These are phyloP conservation scores for Candida methanosorbosa DNA, from an alignment of 805 yeast genomes.

Conservation along the genomic window DNA sequence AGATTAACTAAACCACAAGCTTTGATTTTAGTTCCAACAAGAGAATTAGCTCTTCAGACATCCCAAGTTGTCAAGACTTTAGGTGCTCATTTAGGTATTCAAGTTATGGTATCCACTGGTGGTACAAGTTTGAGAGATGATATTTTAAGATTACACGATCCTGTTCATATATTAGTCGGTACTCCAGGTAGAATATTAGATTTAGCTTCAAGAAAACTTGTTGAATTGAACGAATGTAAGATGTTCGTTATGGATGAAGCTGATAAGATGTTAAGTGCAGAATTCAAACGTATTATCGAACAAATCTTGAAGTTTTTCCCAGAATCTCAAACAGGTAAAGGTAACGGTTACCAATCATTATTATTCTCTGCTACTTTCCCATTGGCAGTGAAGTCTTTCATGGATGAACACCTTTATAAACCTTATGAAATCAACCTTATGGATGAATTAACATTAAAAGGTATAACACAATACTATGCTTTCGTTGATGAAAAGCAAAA, in stretches of 20 bases:
- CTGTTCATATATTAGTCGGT: conserved; percentile 92
- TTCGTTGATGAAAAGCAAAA: conserved; percentile 96
- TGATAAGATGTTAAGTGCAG: conserved; percentile 89
- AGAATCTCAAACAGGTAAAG: conserved; percentile 21
- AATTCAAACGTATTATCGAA: conserved; percentile 79
- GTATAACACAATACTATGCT: conserved; percentile 97
- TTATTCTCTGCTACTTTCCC: conserved; percentile 97
- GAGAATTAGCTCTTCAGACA: conserved; percentile 96
- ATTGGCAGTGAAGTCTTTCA: conserved; percentile 81
- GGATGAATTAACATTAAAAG: conserved; percentile 95
- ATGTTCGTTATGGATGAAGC: conserved; percentile 98
- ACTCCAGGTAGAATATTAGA: conserved; percentile 98
- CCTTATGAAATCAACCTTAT: conserved; percentile 94
- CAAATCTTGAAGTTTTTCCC: conserved; percentile 83
- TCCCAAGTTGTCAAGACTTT: conserved; percentile 94
- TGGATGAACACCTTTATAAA: conserved; percentile 81
- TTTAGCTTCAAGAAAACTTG: conserved; percentile 79
- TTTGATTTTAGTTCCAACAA: conserved; percentile 88
- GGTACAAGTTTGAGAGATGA: conserved; percentile 94
- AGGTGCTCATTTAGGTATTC: conserved; percentile 86
- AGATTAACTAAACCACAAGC: conserved; percentile 82
- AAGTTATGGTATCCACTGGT: conserved; percentile 98
- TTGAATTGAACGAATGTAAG: conserved; percentile 79
- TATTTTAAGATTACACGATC: conserved; percentile 83
- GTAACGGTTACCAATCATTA: conserved; percentile 64